Percentiles rank a stretch among this genome's conserved stretches.
Evolutionary conservation across 345 rosid species (phyloP).

Genomic region (Brassica rapa): DNA sequence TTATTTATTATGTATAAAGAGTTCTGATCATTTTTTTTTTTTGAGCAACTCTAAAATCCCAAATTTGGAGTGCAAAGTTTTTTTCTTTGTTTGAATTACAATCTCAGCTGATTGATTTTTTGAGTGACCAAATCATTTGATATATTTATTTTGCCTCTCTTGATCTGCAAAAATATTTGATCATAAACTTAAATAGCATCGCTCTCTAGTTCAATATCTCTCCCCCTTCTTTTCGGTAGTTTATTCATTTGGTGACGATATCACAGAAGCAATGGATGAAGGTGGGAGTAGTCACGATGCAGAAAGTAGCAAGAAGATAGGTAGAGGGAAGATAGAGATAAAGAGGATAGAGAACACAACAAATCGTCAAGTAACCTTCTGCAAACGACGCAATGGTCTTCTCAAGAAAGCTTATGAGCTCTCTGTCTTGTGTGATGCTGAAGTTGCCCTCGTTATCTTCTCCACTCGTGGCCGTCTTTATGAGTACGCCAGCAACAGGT

Average conservation of each 20-base stretch:
- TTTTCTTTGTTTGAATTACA: not conserved
- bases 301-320: constrained; percentile 57
- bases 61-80: not conserved
- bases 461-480: constrained; percentile 90
- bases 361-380: constrained; percentile 84
- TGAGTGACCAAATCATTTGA: constrained; percentile 9
- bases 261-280: constrained; percentile 33
- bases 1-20: not conserved
- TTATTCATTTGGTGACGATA: not conserved
- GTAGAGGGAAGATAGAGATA: constrained; percentile 81
- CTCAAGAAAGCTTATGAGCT: constrained; percentile 87
- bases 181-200: not conserved
- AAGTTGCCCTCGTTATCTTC: constrained; percentile 79
- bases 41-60: not conserved
- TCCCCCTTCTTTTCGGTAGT: not conserved
- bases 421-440: constrained; percentile 83
- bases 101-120: not conserved
- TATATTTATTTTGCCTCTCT: constrained; percentile 2
- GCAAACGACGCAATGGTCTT: constrained; percentile 80
- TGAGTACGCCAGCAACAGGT: constrained; percentile 86
- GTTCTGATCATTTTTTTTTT: no score
- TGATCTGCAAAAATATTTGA: constrained; percentile 18
- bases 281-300: constrained; percentile 41
- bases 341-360: constrained; percentile 82
- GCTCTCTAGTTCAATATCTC: not conserved